Conservation (phyloP, 139 green algal genomes). For the Nannochloris sp. region DNA sequence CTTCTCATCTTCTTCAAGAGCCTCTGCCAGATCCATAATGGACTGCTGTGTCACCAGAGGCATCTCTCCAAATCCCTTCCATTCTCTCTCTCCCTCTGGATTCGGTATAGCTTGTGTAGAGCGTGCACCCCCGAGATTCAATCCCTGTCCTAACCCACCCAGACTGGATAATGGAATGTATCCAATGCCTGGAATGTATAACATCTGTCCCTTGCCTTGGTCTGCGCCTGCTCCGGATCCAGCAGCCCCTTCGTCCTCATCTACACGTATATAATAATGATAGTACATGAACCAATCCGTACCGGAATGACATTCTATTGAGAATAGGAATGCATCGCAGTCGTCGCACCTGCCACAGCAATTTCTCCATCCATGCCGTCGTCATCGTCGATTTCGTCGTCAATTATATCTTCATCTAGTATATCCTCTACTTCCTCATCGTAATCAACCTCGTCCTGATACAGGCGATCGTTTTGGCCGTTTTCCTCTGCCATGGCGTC, state of each 20-base stretch:
- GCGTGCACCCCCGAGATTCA: background rate
- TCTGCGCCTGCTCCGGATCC: slow-evolving; percentile 2
- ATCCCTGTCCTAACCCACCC: background rate
- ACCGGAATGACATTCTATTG: too few species aligned
- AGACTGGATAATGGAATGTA: slow-evolving; percentile 29
- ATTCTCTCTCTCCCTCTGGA: slow-evolving; percentile 23
- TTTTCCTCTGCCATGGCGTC: background rate
- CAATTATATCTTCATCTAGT: slow-evolving; percentile 17
- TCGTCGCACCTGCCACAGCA: slow-evolving; percentile 15
- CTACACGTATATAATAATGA: slow-evolving; percentile 3
- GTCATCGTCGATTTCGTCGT: slow-evolving; percentile 19
- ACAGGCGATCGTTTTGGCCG: background rate
- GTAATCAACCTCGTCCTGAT: slow-evolving; percentile 1
- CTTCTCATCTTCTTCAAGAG: slow-evolving; percentile 29
- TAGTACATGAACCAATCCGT: too few species aligned
- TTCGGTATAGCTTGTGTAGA: background rate
- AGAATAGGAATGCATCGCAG: too few species aligned
- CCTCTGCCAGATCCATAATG: slow-evolving; percentile 23
- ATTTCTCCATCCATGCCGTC: slow-evolving; percentile 14
- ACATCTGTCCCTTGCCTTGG: slow-evolving; percentile 15
- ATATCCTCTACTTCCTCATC: slow-evolving; percentile 9
- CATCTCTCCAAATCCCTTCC: slow-evolving; percentile 21
- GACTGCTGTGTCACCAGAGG: slow-evolving; percentile 38
- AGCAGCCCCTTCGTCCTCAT: slow-evolving; percentile 24
- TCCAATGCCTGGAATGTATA: slow-evolving; percentile 30